Base-by-base conservation (phyloP, 148 eudicot genomes). In the Dianthus caryophyllus region DNA sequence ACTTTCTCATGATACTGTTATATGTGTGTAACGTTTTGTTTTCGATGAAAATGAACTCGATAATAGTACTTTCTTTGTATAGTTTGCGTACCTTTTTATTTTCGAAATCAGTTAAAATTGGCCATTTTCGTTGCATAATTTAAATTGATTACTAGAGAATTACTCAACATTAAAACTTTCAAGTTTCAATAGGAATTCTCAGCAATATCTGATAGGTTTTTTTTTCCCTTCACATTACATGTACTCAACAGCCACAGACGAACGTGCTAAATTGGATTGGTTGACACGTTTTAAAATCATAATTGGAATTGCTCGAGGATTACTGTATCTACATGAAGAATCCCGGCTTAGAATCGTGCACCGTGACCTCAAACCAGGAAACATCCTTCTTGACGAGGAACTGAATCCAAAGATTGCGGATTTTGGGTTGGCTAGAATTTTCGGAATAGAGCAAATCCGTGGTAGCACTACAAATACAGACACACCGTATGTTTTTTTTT, bases 341-440 rank as follows among this genome's bases (percentile, higher is more conserved):
- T 82, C 85, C 0, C 71, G 78, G 31, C 74, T 75, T 13, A 73
- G 57, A 49, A 78, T 82, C 55, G 76, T 82, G 46, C 85, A 78
- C 30, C 61, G 82, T 59, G 85, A 82, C 58, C 53, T 82, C 20
- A 82, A 82, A 64, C 71, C 85, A n/a, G 77, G 80, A 27, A 82
- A 82, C 61, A 63, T 82, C 14, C 65, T 82, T 22, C 46, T 82
- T 39, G 85, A 78, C 64, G 13, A 12, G 24, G 75, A 78, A 5
- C 48, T 81, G 75, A 78, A 75, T 36, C 84, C 84, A 2, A 81
- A 81, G 50, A 81, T 81, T 41, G 73, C 84, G 0, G 84, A 81
- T 57, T 81, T 81, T 55, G 84, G 84, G 55, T 1, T 47, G 39
- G 67, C 67, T 44, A 64, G 67, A 64, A 46, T 64, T 47, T 64